Evolutionary conservation across 306 rosid genomes (phyloP).

Genomic region (Fagus sylvatica): DNA sequence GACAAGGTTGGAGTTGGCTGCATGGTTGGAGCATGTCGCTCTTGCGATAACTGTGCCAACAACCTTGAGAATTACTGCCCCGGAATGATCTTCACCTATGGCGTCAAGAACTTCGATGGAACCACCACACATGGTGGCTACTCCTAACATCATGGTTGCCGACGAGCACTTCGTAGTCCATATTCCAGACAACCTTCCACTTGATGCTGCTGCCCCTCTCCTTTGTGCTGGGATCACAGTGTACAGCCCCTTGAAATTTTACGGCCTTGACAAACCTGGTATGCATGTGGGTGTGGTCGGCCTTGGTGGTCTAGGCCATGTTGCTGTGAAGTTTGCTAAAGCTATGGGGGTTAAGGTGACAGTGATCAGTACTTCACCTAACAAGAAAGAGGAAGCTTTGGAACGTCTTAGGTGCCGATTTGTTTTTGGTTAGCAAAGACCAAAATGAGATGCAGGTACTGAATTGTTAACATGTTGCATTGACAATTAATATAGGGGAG

Average conservation of each 20-base stretch:
- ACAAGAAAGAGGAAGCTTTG: constrained; percentile 26
- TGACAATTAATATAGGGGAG: not conserved
- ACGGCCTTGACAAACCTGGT: constrained; percentile 12
- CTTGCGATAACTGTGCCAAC: constrained; percentile 9
- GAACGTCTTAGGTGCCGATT: constrained; percentile 31
- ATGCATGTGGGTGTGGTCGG: constrained; percentile 32
- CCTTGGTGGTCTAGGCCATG: constrained; percentile 34
- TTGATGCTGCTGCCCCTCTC: constrained; percentile 25
- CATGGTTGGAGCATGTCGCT: constrained; percentile 21
- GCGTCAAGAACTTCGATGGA: constrained; percentile 16
- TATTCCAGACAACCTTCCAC: constrained; percentile 20
- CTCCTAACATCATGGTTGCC: constrained; percentile 24
- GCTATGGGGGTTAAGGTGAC: constrained; percentile 33
- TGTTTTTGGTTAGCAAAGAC: constrained; percentile 23
- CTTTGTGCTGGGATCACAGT: constrained; percentile 38
- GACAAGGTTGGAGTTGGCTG: constrained; percentile 31
- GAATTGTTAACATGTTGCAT: not conserved
- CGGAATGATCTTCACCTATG: constrained; percentile 3
- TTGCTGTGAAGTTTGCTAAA: constrained; percentile 33
- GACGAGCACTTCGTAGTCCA: constrained; percentile 7
- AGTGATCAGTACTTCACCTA: constrained; percentile 23
- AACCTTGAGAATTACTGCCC: constrained; percentile 30
- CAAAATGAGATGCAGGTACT: constrained; percentile 21
- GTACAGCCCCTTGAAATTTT: constrained; percentile 28
- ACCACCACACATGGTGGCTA: constrained; percentile 33